phyloP scores from a whole-genome alignment of 108 stramenopile species.

The Licmophora abbreviata region DNA sequence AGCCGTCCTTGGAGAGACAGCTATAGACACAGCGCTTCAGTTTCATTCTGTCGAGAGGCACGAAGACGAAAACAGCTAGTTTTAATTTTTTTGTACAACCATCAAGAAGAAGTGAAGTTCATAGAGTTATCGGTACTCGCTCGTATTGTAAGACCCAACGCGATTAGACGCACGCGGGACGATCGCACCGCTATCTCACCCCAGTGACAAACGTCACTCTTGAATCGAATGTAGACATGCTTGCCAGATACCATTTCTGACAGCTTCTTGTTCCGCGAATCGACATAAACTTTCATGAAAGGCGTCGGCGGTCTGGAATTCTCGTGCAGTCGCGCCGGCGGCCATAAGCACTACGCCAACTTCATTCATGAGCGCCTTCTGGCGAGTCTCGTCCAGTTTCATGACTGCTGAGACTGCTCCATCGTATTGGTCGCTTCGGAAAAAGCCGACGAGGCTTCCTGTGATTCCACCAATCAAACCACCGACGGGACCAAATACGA shows the following conservation, averaged over 20 bases:
- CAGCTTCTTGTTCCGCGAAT: conserved; percentile 25
- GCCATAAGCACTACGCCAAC: conserved; percentile 34
- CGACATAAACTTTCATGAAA: conserved; percentile 25
- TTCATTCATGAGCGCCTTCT: conserved; percentile 21
- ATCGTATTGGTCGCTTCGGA: conserved; percentile 44
- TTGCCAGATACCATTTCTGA: conserved; percentile 46
- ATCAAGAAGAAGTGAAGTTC: too few species aligned
- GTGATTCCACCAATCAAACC: conserved; percentile 53
- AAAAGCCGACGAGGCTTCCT: conserved; percentile 42
- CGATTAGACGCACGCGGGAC: too few species aligned
- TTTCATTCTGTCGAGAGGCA: too few species aligned
- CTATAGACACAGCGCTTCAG: too few species aligned
- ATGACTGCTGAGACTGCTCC: conserved; percentile 33
- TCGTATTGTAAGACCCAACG: too few species aligned
- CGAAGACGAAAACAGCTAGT: too few species aligned
- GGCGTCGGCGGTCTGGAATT: conserved; percentile 13
- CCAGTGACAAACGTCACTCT: neutral
- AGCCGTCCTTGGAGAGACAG: too few species aligned
- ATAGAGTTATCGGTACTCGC: too few species aligned
- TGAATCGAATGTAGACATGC: conserved; percentile 22
- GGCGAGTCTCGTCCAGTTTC: conserved; percentile 20
- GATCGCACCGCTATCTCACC: too few species aligned
- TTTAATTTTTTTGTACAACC: too few species aligned
- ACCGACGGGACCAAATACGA: conserved; percentile 49
- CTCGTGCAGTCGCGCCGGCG: conserved; percentile 29